Evolutionary conservation across 2,329 filamentous ascomycete species (phyloP), one percentile per base, ranked within the genome.

Genomic region (Pezicula radicicola): DNA sequence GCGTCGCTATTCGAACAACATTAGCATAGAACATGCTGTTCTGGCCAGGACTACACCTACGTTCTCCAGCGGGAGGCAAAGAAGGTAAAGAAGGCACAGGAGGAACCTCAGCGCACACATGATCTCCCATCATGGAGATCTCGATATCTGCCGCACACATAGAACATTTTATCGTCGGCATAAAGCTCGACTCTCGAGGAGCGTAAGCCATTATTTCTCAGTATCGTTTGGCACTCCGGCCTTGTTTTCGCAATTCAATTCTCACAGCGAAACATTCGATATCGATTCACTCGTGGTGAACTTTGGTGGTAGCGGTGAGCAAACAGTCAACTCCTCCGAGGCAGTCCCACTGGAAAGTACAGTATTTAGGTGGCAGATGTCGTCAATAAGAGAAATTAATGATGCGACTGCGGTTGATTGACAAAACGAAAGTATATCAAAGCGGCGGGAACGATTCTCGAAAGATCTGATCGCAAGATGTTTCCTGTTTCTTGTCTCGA

Each of bases 81-180:
- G 28, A 12, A 30, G 28, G 28, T 12, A 30, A 9, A 30, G 28
- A 3, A 30, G 28, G 28, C 4, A 30, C 28, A 30, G 28, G 28
- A 30, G 28, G 28, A 30, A 6, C 28, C 28, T 69, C 72, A 43
- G 69, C 69, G 69, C 91, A 96, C 55, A 89, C 68, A 74, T 96
- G 91, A 56, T 95, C 90, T 55, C 89, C 90, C 86, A 96, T 88
- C 68, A 85, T 76, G 39, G 88, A 87, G 60, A 96, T 94, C 66
- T 92, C 87, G 54, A 96, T 89, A 63, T 92, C 83, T 39, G 75
- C 70, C 39, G 84, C 82, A 67, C 91, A 96, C 73, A 79, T 84
- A 49, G 91, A 95, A 72, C 91, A 96, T 77, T 93, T 96, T 72
- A 96, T 89, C 21, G 85, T 85, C 65, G 91, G 89, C 75, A 94